Conservation (phyloP, 202 grass and related monocot species). For the Setaria viridis region DNA sequence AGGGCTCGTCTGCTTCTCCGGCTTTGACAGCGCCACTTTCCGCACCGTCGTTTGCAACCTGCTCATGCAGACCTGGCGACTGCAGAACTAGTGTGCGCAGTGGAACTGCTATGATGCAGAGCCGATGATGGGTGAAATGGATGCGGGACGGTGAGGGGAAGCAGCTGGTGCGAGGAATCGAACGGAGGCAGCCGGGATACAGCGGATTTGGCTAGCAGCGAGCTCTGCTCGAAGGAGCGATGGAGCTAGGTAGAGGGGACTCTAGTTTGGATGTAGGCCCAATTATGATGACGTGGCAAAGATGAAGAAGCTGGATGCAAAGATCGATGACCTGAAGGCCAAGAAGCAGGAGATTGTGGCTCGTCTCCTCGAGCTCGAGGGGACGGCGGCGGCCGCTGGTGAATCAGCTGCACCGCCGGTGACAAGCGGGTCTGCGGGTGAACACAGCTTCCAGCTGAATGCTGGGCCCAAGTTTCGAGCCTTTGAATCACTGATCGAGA, state of each 20-base stretch:
- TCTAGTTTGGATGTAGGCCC: too few species aligned
- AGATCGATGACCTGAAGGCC: conserved; percentile 55
- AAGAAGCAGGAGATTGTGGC: conserved; percentile 57
- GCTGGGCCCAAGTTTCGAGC: too few species aligned
- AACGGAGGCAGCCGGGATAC: too few species aligned
- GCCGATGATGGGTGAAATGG: too few species aligned
- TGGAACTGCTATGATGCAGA: too few species aligned
- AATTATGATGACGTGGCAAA: neutral
- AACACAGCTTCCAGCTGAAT: neutral
- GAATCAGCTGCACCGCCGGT: conserved; percentile 12
- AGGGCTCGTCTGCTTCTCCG: conserved; percentile 89
- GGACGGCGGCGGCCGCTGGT: neutral
- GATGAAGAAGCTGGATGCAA: conserved; percentile 57
- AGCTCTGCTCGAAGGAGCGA: too few species aligned
- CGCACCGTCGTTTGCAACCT: conserved; percentile 87
- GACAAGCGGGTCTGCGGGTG: conserved; percentile 13
- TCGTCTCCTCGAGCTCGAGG: conserved; percentile 46
- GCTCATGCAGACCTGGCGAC: conserved; percentile 70
- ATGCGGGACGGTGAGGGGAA: too few species aligned
- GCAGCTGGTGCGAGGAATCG: too few species aligned
- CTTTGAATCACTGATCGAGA: neutral
- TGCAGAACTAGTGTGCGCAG: too few species aligned
- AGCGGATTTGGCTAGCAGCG: too few species aligned
- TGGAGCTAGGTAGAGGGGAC: too few species aligned
- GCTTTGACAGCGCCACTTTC: conserved; percentile 70